phyloP scores from a whole-genome alignment of 2,329 filamentous ascomycete species.

The Claviceps capensis region DNA sequence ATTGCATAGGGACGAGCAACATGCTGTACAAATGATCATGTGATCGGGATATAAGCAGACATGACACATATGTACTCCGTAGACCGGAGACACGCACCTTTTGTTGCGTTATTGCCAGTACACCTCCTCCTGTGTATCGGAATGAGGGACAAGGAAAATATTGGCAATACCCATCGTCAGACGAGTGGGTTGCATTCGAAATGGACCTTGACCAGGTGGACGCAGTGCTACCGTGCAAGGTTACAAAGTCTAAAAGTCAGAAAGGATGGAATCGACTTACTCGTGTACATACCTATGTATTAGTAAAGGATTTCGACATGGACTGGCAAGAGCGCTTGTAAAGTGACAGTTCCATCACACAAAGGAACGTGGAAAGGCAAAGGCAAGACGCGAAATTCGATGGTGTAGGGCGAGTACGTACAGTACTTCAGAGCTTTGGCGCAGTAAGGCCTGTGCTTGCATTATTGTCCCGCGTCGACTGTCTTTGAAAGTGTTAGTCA shows the following conservation, averaged over 20 bases:
- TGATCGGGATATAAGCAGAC: neutral
- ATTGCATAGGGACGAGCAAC: neutral
- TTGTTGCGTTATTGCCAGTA: neutral
- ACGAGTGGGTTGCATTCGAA: slow-evolving; percentile 1
- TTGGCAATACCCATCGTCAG: neutral
- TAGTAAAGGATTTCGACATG: neutral
- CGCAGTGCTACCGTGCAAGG: neutral
- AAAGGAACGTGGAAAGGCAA: neutral
- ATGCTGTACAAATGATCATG: neutral
- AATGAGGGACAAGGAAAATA: neutral
- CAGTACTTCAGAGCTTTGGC: neutral
- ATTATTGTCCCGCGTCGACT: neutral
- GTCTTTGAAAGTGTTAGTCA: neutral
- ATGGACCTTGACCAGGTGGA: neutral
- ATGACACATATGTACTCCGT: too few species aligned
- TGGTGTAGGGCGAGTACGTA: neutral
- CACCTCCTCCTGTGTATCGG: neutral
- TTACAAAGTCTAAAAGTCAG: neutral
- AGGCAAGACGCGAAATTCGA: neutral
- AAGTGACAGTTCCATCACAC: neutral
- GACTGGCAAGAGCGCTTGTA: neutral
- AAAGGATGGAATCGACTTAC: neutral
- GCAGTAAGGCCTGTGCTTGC: neutral
- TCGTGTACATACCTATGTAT: neutral
- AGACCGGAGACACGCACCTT: too few species aligned